Percentiles rank a stretch among this genome's conserved stretches.
Evolutionary conservation across 345 rosid species (phyloP).

Genomic region (Melaleuca alternifolia): DNA sequence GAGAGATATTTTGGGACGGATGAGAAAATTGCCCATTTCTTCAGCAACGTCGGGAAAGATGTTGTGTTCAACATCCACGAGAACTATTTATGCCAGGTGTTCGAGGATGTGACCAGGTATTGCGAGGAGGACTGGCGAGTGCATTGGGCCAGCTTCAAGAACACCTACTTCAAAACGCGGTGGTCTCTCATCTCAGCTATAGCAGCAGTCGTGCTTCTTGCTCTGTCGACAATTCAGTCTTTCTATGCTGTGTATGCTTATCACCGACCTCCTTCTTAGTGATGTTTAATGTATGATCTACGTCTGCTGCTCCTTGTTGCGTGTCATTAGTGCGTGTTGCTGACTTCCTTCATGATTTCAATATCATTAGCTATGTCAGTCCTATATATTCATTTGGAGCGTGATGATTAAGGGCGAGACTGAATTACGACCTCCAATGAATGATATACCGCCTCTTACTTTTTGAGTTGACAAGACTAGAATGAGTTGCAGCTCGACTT

Average conservation of each 20-base stretch:
- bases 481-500: no score
- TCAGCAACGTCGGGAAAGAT: constrained; percentile 58
- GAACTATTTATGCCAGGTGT: constrained; percentile 42
- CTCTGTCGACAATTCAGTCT: constrained; percentile 49
- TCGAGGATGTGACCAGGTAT: constrained; percentile 40
- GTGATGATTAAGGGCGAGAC: no score
- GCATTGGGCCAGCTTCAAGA: constrained; percentile 53
- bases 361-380: no score
- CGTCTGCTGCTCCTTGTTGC: no score
- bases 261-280: background rate
- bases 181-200: constrained; percentile 72
- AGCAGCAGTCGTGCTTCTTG: constrained; percentile 48
- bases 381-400: no score
- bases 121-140: constrained; percentile 44
- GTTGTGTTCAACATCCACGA: constrained; percentile 48
- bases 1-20: constrained; percentile 72
- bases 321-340: no score
- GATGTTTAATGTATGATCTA: no score
- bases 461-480: no score
- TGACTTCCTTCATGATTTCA: no score
- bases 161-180: constrained; percentile 61
- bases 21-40: constrained; percentile 36
- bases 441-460: no score
- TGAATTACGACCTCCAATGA: no score
- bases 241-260: constrained; percentile 19